Evolutionary conservation across 352 stramenopile species (phyloP).

Genomic region (Phytophthora europaea): DNA sequence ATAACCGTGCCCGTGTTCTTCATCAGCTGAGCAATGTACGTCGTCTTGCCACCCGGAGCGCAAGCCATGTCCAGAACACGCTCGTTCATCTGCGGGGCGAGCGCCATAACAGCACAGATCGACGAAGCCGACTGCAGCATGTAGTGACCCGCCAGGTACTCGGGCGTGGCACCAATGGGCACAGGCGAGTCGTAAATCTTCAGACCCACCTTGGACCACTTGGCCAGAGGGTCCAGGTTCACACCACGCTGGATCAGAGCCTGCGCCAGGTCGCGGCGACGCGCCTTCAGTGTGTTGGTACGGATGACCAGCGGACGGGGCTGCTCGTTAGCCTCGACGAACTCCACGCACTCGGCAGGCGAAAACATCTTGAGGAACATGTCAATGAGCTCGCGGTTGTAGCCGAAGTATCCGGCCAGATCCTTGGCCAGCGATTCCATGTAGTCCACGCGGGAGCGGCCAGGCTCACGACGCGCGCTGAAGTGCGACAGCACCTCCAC

Average conservation of each 20-base stretch:
- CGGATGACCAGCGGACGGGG: conserved; percentile 98
- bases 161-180: conserved; percentile 99
- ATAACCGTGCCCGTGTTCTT: conserved; percentile 99
- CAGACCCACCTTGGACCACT: conserved; percentile 99
- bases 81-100: conserved; percentile 97
- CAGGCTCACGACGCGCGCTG: conserved; percentile 93
- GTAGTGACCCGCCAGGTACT: conserved; percentile 99
- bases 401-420: conserved; percentile 98
- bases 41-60: conserved; percentile 99
- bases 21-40: conserved; percentile 99
- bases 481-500: conserved; percentile 96
- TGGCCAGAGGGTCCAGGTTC: conserved; percentile 97
- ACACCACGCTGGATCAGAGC: conserved; percentile 99
- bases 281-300: conserved; percentile 99
- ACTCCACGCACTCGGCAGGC: conserved; percentile 98
- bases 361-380: conserved; percentile 98
- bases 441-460: conserved; percentile 95
- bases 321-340: conserved; percentile 99
- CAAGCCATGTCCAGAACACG: conserved; percentile 98
- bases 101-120: conserved; percentile 98
- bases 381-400: conserved; percentile 98
- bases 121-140: conserved; percentile 99
- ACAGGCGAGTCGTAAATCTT: conserved; percentile 99
- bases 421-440: conserved; percentile 94
- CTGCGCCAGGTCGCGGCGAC: conserved; percentile 98